Evolutionary conservation across 305 asterid species (phyloP).

Genomic region (Fraxinus floribunda): DNA sequence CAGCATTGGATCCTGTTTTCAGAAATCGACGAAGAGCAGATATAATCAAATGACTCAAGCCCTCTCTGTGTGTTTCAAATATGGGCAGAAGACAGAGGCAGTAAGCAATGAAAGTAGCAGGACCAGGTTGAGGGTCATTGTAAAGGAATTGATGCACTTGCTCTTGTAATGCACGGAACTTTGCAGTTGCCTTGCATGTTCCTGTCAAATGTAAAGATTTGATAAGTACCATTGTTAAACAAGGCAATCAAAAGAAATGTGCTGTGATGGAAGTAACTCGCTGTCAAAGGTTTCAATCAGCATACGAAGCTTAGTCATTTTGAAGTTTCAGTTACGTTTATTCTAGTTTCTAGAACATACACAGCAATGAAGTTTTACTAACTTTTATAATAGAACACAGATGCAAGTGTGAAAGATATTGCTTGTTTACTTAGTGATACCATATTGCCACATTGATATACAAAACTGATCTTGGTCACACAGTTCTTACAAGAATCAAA

Average conservation of each 20-base stretch:
- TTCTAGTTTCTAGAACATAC: conserved; percentile 10
- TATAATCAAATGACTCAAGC: conserved; percentile 80
- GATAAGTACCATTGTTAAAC: conserved; percentile 11
- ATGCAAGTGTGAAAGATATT: conserved; percentile 12
- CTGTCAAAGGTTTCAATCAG: conserved; percentile 8
- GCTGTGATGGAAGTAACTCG: conserved; percentile 12
- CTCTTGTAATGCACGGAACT: conserved; percentile 74
- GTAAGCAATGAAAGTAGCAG: conserved; percentile 68
- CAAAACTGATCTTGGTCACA: background rate
- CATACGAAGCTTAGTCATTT: background rate
- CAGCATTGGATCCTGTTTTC: conserved; percentile 39
- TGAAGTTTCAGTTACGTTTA: conserved; percentile 12
- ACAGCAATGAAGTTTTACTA: conserved; percentile 6
- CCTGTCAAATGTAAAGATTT: conserved; percentile 49
- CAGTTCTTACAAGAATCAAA: background rate
- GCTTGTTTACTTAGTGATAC: conserved; percentile 8
- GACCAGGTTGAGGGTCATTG: conserved; percentile 63
- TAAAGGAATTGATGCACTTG: conserved; percentile 51
- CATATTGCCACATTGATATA: conserved; percentile 9
- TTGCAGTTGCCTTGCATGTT: conserved; percentile 65
- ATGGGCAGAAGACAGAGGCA: conserved; percentile 69
- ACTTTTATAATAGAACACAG: background rate
- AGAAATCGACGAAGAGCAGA: conserved; percentile 66
- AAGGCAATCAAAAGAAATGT: conserved; percentile 16
- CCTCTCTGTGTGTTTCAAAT: conserved; percentile 54